Percentiles rank a stretch among this genome's conserved stretches.
Conservation (phyloP, 176 grass and related monocot species). For the Triticum monococcum region DNA sequence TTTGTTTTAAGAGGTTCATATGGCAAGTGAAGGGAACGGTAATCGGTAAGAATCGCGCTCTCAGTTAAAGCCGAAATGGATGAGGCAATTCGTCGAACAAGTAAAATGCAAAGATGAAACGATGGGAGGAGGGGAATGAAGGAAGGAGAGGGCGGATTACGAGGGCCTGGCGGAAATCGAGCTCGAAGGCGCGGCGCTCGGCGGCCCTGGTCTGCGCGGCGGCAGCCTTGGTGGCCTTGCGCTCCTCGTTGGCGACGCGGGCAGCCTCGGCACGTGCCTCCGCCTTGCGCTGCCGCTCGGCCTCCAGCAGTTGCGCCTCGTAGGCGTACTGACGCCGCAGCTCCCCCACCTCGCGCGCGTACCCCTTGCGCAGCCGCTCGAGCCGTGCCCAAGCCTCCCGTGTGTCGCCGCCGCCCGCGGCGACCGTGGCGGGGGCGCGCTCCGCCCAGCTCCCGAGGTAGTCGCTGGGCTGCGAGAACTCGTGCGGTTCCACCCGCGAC, state of each 20-base stretch:
- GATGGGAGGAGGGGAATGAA: not conserved
- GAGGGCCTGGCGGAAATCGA: conserved; percentile 74
- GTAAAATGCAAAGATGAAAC: not conserved
- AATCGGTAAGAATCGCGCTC: not conserved
- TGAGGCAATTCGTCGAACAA: not conserved
- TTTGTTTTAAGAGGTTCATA: not conserved
- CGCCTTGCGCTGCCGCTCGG: conserved; percentile 74
- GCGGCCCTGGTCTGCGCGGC: conserved; percentile 73
- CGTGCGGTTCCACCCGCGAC: conserved; percentile 39
- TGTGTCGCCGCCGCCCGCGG: conserved; percentile 39
- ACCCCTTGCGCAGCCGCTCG: conserved; percentile 67
- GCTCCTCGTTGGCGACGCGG: conserved; percentile 72
- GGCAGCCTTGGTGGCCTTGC: conserved; percentile 69
- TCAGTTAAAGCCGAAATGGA: not conserved
- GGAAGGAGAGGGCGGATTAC: conserved; percentile 13
- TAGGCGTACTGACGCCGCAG: conserved; percentile 67
- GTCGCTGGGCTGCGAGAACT: conserved; percentile 49
- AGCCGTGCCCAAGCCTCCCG: conserved; percentile 52
- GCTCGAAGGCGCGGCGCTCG: conserved; percentile 63
- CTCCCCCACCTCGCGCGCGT: conserved; percentile 61
- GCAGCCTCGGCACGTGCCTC: conserved; percentile 67
- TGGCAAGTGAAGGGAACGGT: not conserved
- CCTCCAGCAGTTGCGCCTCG: conserved; percentile 69
- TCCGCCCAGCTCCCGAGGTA: conserved; percentile 82
- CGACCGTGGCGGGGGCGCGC: conserved; percentile 8